phyloP scores from a whole-genome alignment of 169 alveolate genomes.

The Blepharisma undulans region DNA sequence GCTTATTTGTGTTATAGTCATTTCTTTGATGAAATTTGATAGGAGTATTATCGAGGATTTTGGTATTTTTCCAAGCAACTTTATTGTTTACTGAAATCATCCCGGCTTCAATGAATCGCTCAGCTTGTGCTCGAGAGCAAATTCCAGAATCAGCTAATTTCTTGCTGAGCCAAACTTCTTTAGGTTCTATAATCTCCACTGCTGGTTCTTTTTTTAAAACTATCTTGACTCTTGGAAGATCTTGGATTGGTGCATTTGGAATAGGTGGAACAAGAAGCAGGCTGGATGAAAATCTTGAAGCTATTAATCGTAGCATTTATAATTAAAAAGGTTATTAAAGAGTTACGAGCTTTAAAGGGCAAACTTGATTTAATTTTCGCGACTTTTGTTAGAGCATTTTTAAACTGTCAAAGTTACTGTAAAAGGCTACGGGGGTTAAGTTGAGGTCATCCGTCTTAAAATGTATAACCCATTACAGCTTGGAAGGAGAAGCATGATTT shows the following conservation, averaged over 20 bases:
- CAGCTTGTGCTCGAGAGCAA: conserved; percentile 63
- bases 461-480: too few relatives aligned
- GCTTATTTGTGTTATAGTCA: background rate
- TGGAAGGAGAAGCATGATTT: too few relatives aligned
- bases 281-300: background rate
- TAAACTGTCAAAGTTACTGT: too few relatives aligned
- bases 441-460: too few relatives aligned
- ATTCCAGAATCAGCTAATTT: conserved; percentile 53
- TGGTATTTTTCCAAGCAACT: conserved; percentile 20
- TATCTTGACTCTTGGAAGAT: conserved; percentile 6
- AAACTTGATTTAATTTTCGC: too few relatives aligned
- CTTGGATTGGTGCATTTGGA: background rate
- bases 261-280: background rate
- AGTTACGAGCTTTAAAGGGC: too few relatives aligned
- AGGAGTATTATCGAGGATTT: conserved; percentile 36
- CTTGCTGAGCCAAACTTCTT: conserved; percentile 52
- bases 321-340: too few relatives aligned
- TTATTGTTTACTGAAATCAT: conserved; percentile 59
- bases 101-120: conserved; percentile 55
- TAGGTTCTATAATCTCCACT: background rate
- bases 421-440: too few relatives aligned
- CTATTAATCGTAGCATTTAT: background rate
- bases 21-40: conserved; percentile 38
- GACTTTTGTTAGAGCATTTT: too few relatives aligned
- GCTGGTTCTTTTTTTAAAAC: conserved; percentile 1